Conservation (phyloP, 2,329 filamentous ascomycete species). For the Pseudogymnoascus sp. region DNA sequence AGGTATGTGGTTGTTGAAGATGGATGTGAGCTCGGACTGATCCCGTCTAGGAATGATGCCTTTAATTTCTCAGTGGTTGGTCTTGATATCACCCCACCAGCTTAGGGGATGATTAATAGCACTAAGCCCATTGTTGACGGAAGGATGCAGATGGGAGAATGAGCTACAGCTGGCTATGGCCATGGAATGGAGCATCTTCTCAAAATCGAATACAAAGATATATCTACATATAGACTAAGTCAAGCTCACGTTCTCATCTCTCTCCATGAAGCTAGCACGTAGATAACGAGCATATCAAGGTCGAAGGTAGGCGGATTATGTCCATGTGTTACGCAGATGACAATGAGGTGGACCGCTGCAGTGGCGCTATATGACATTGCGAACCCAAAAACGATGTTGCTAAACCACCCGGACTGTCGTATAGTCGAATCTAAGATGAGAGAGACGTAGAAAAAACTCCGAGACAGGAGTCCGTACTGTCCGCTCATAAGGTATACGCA, state of each 20-base stretch:
- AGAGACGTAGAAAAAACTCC: not conserved
- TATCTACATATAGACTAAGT: too few species aligned
- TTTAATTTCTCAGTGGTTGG: slow-evolving; percentile 54
- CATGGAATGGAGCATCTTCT: too few species aligned
- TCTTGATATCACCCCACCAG: slow-evolving; percentile 47
- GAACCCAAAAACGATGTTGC: not conserved
- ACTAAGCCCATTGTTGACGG: too few species aligned
- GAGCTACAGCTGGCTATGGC: too few species aligned
- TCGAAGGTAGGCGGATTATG: not conserved
- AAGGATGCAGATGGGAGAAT: too few species aligned
- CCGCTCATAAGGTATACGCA: not conserved
- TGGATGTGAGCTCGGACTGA: slow-evolving; percentile 12
- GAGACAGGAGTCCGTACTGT: not conserved
- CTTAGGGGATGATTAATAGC: slow-evolving; percentile 28
- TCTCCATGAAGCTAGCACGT: not conserved
- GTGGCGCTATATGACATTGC: not conserved
- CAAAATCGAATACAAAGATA: too few species aligned
- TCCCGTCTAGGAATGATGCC: slow-evolving; percentile 42
- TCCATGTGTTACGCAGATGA: not conserved
- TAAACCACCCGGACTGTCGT: not conserved
- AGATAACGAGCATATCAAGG: not conserved
- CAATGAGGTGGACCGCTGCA: not conserved
- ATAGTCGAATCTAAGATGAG: not conserved
- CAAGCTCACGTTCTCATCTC: too few species aligned
- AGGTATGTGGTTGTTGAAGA: slow-evolving; percentile 40